These are phyloP conservation scores for Debaryomyces fabryi DNA, from an alignment of 1,139 yeast species.

Conservation along the genomic window DNA sequence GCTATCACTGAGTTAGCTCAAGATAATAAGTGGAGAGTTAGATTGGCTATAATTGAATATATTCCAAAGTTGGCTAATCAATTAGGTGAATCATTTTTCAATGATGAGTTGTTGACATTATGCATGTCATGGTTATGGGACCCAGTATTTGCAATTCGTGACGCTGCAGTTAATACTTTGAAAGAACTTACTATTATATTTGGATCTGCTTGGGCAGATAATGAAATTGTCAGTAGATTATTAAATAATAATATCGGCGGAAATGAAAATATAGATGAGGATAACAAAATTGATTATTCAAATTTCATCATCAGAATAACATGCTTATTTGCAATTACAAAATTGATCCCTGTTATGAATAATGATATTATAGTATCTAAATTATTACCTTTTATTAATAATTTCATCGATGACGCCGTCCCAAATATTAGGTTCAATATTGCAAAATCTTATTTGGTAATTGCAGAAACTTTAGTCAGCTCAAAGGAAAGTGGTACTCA, in stretches of 20 bases:
- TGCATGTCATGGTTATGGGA: slow-evolving; percentile 99
- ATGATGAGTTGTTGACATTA: slow-evolving; percentile 83
- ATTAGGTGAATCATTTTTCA: slow-evolving; percentile 90
- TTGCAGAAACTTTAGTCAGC: slow-evolving; percentile 54
- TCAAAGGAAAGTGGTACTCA: slow-evolving; percentile 25
- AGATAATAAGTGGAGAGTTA: slow-evolving; percentile 96
- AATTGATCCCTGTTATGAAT: slow-evolving; percentile 70
- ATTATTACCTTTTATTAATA: slow-evolving; percentile 77
- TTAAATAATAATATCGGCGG: slow-evolving; percentile 38
- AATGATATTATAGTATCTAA: slow-evolving; percentile 59
- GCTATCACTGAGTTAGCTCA: slow-evolving; percentile 96
- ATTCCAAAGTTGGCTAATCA: slow-evolving; percentile 96
- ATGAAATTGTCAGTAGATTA: slow-evolving; percentile 78
- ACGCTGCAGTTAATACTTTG: slow-evolving; percentile 89
- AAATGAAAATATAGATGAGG: slow-evolving; percentile 27
- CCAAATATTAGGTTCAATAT: slow-evolving; percentile 95
- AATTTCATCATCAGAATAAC: slow-evolving; percentile 92
- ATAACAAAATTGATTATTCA: slow-evolving; percentile 49
- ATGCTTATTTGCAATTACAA: slow-evolving; percentile 82
- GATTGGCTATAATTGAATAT: slow-evolving; percentile 95
- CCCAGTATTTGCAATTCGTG: slow-evolving; percentile 93
- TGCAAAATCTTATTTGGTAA: slow-evolving; percentile 75
- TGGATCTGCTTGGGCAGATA: slow-evolving; percentile 93
- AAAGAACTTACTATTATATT: slow-evolving; percentile 80
- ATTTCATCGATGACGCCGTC: slow-evolving; percentile 74